Evolutionary conservation across 305 asterid species (phyloP).

Genomic region (Solanum hybrid): DNA sequence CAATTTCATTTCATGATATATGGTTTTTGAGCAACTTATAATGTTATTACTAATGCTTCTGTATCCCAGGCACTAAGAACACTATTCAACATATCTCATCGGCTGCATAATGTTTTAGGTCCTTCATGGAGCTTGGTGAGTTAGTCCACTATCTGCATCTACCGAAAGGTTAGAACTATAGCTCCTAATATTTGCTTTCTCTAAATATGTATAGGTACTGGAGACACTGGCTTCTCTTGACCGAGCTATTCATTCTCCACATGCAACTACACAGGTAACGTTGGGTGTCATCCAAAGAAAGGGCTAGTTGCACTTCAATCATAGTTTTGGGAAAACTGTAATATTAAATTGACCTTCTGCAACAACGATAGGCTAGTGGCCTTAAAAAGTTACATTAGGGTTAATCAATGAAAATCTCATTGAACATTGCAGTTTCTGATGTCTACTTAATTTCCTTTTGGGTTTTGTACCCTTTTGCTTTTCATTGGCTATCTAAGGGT

Average conservation of each 20-base stretch:
- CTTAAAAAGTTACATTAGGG: not conserved
- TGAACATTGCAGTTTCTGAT: not conserved
- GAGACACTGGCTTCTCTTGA: slow-evolving; percentile 95
- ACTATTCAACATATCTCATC: slow-evolving; percentile 91
- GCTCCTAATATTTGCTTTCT: slow-evolving; percentile 5
- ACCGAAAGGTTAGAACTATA: not conserved
- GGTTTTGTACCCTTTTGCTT: not conserved
- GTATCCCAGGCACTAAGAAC: slow-evolving; percentile 77
- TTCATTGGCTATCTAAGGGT: not conserved
- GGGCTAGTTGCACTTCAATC: not conserved
- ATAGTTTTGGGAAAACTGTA: not conserved
- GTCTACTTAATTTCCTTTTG: not conserved
- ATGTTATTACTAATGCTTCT: not conserved
- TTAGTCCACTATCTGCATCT: slow-evolving; percentile 8
- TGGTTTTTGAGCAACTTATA: not conserved
- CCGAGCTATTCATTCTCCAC: slow-evolving; percentile 93
- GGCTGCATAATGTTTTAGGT: slow-evolving; percentile 90
- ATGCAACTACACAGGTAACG: slow-evolving; percentile 88
- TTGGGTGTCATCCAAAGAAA: slow-evolving; percentile 6
- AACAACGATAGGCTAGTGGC: not conserved
- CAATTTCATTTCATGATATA: not conserved
- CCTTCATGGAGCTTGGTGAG: slow-evolving; percentile 99
- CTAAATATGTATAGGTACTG: slow-evolving; percentile 55
- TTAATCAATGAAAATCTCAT: not conserved
- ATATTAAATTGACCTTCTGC: not conserved